phyloP scores from a whole-genome alignment of 768 basidiomycete genomes.

The Rhodotorula diobovata region DNA sequence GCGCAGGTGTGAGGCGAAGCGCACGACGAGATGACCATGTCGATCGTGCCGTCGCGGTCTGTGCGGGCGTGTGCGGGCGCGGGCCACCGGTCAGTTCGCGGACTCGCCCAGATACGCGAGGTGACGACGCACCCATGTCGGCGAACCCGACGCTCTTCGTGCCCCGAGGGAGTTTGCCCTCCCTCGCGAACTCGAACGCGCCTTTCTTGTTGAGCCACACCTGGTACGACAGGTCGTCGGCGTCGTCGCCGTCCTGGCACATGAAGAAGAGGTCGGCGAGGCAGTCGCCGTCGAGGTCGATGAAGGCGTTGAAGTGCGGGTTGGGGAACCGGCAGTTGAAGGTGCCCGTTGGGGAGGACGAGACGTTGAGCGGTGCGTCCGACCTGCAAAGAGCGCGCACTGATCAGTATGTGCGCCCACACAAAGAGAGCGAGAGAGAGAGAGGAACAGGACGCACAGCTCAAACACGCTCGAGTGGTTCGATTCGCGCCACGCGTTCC shows the following conservation, averaged over 20 bases:
- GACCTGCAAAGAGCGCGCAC: slow-evolving; percentile 9
- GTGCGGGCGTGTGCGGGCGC: not conserved
- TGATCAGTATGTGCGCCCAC: too few species aligned
- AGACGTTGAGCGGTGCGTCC: slow-evolving; percentile 33
- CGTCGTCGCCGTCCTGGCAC: slow-evolving; percentile 53
- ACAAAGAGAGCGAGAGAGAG: not conserved
- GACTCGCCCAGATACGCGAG: too few species aligned
- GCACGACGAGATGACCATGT: slow-evolving; percentile 88
- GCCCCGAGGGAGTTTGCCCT: slow-evolving; percentile 67
- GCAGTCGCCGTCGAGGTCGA: slow-evolving; percentile 94
- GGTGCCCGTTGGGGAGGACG: slow-evolving; percentile 2
- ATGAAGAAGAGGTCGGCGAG: slow-evolving; percentile 87
- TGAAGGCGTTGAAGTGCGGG: slow-evolving; percentile 89
- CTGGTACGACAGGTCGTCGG: slow-evolving; percentile 57
- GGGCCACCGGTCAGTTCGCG: too few species aligned
- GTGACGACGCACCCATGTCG: slow-evolving; percentile 78
- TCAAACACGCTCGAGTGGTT: slow-evolving; percentile 59
- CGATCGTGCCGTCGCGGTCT: slow-evolving; percentile 93
- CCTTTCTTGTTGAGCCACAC: slow-evolving; percentile 87
- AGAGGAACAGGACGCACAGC: slow-evolving; percentile 54
- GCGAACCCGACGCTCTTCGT: slow-evolving; percentile 75
- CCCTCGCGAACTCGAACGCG: slow-evolving; percentile 64
- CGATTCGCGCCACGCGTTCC: slow-evolving; percentile 70
- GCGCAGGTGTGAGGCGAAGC: slow-evolving; percentile 64
- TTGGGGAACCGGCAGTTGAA: slow-evolving; percentile 64